These are phyloP conservation scores for Stephania japonica DNA, from an alignment of 164 flowering plant species.

Conservation along the genomic window DNA sequence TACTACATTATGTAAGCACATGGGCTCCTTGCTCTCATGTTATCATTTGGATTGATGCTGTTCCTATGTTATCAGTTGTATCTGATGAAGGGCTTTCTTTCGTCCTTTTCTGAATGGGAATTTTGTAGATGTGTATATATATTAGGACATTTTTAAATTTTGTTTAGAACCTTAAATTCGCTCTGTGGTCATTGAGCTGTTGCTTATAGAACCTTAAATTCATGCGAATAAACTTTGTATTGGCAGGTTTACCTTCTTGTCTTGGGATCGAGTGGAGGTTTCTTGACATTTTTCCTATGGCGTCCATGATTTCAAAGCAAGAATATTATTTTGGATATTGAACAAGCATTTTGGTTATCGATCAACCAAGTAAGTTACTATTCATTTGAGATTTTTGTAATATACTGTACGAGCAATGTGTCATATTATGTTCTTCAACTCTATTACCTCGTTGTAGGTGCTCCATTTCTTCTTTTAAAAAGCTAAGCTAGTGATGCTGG, in stretches of 20 bases:
- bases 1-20: too few relatives aligned
- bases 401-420: too few relatives aligned
- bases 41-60: neutral
- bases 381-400: too few relatives aligned
- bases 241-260: conserved; percentile 68
- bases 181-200: too few relatives aligned
- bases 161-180: too few relatives aligned
- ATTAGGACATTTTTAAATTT: neutral
- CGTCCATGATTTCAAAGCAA: conserved; percentile 66
- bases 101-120: neutral
- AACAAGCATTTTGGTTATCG: conserved; percentile 35
- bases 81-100: neutral
- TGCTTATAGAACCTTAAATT: too few relatives aligned
- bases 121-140: neutral
- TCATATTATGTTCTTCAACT: too few relatives aligned
- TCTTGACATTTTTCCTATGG: conserved; percentile 54
- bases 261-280: conserved; percentile 90
- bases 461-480: too few relatives aligned
- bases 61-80: neutral
- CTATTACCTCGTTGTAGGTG: too few relatives aligned
- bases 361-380: too few relatives aligned
- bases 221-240: conserved; percentile 9
- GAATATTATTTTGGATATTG: conserved; percentile 45
- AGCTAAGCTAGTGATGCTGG: too few relatives aligned
- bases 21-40: too few relatives aligned